Conservation (phyloP, 257 asterid species). For the Gentiana dahurica region DNA sequence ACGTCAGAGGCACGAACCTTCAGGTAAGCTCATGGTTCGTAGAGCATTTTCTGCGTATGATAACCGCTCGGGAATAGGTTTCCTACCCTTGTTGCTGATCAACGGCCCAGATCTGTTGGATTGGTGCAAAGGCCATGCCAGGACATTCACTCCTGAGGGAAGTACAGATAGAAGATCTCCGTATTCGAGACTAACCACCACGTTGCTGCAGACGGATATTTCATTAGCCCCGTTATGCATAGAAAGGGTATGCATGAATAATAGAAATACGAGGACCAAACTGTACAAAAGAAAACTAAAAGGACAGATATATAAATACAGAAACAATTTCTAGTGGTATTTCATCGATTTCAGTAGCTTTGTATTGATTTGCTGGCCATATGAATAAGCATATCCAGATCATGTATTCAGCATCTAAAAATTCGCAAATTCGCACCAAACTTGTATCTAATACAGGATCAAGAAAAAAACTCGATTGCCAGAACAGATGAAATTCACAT, state of each 20-base stretch:
- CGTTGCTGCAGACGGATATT: conserved; percentile 48
- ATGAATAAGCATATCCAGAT: not conserved
- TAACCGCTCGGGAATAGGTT: conserved; percentile 54
- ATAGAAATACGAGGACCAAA: not conserved
- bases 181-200: conserved; percentile 73
- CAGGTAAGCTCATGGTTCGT: conserved; percentile 74
- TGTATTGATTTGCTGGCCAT: no score
- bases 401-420: no score
- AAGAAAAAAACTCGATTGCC: not conserved
- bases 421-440: no score
- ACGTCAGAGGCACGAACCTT: conserved; percentile 29
- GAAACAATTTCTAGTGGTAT: no score
- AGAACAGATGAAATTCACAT: not conserved
- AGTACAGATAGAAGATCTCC: conserved; percentile 62
- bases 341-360: no score
- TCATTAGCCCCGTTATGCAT: not conserved
- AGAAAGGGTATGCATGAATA: not conserved
- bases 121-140: conserved; percentile 77
- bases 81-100: conserved; percentile 30
- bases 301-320: no score
- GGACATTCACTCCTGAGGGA: conserved; percentile 69
- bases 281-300: no score
- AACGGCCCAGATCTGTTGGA: conserved; percentile 24
- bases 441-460: no score
- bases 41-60: conserved; percentile 74